phyloP scores from a whole-genome alignment of 176 grass and related monocot species.

The Cenchrus purpureus region DNA sequence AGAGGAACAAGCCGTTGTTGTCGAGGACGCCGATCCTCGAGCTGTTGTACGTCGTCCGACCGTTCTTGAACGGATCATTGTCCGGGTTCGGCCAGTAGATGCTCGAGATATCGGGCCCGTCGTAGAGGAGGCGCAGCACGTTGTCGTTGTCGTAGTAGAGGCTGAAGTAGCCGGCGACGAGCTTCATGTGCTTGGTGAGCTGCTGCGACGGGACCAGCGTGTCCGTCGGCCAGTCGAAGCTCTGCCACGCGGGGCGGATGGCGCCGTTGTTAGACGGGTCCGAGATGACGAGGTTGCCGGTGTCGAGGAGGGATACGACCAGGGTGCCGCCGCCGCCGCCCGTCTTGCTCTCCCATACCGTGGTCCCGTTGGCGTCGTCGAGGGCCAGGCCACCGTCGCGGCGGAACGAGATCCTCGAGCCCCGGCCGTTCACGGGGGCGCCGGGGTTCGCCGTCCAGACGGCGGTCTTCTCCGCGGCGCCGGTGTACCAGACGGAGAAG shows the following conservation, averaged over 20 bases:
- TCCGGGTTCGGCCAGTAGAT: slow-evolving; percentile 55
- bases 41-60: slow-evolving; percentile 56
- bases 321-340: background rate
- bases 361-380: slow-evolving; percentile 49
- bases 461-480: slow-evolving; percentile 31
- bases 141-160: slow-evolving; percentile 62
- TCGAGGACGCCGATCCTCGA: slow-evolving; percentile 43
- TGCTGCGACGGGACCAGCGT: slow-evolving; percentile 38
- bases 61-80: background rate
- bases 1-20: slow-evolving; percentile 36
- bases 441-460: slow-evolving; percentile 60
- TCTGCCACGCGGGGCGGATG: slow-evolving; percentile 31
- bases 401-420: slow-evolving; percentile 46
- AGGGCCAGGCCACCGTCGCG: slow-evolving; percentile 49
- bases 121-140: slow-evolving; percentile 52
- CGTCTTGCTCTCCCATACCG: slow-evolving; percentile 50
- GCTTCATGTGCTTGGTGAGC: slow-evolving; percentile 27
- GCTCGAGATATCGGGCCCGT: slow-evolving; percentile 45
- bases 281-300: slow-evolving; percentile 52
- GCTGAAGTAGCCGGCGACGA: slow-evolving; percentile 45
- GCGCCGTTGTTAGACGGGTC: background rate
- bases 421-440: slow-evolving; percentile 49
- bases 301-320: slow-evolving; percentile 44
- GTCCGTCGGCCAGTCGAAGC: slow-evolving; percentile 46
- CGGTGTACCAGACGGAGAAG: slow-evolving; percentile 66